Evolutionary conservation across 805 yeast species (phyloP).

Genomic region (Saccharomycopsis fermentans): DNA sequence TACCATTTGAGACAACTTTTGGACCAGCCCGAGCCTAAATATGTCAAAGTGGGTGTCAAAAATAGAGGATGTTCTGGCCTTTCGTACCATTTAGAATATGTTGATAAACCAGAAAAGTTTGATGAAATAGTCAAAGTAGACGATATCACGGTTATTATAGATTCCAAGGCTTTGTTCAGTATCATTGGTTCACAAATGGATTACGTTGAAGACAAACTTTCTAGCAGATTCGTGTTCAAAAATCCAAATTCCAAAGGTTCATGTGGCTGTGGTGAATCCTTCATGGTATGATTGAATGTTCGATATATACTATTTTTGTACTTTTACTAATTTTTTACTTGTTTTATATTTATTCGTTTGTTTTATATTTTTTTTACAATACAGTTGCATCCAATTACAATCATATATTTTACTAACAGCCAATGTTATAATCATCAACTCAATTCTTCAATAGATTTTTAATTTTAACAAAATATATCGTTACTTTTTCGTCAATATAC

Average conservation of each 20-base stretch:
- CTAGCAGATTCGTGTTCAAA: conserved; percentile 81
- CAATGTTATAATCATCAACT: neutral
- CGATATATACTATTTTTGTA: too few species aligned
- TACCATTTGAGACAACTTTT: conserved; percentile 56
- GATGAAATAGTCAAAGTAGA: conserved; percentile 81
- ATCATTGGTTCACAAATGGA: conserved; percentile 98
- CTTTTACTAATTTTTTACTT: neutral
- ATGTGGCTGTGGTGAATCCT: conserved; percentile 98
- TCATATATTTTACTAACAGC: neutral
- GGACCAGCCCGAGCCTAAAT: conserved; percentile 77
- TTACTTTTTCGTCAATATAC: too few species aligned
- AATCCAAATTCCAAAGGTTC: conserved; percentile 97
- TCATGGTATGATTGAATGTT: conserved; percentile 59
- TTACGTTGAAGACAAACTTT: conserved; percentile 89
- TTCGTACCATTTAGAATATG: conserved; percentile 85
- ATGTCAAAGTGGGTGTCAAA: conserved; percentile 86
- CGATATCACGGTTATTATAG: conserved; percentile 85
- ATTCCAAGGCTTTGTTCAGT: conserved; percentile 90
- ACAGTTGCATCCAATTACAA: too few species aligned
- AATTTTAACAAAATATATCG: too few species aligned
- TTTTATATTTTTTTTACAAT: too few species aligned
- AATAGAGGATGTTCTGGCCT: conserved; percentile 97
- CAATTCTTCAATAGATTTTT: too few species aligned
- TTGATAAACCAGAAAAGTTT: conserved; percentile 82
- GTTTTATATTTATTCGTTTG: neutral